Base-by-base conservation (phyloP, 805 yeast genomes). In the Hanseniaspora valbyensis region DNA sequence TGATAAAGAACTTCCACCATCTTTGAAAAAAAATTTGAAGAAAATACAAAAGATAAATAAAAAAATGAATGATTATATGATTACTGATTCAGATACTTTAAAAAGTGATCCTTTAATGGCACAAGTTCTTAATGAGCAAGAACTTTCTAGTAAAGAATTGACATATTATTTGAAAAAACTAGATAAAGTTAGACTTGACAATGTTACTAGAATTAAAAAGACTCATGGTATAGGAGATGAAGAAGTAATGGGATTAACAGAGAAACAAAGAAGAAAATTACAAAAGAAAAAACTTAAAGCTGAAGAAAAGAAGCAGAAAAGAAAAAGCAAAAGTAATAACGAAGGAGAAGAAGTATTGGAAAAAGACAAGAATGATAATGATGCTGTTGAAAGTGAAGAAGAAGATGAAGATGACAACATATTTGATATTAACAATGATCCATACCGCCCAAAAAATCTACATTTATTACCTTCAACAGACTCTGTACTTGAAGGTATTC, bases 1-100 rank as follows among this genome's bases (percentile, higher is more conserved):
- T 10, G 49, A 54, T 5, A 52, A 54, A 2, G 72, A 86, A 0
- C 72, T 80, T 45, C 99, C 99, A 1, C 99, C 99, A 0, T 80
- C 96, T 0, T 88, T 75, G 60, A 69, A 69, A 22, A 75, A 73
- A 52, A 84, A 83, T 59, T 70, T 90, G 39, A 66, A 66, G 28
- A 69, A 69, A 29, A 84, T 77, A 56, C 58, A 65, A 54, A 65
- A 65, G 53, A 53, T 72, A 14, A 67, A 69, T 42, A 66, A 64
- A 32, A 59, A 64, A 44, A 53, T 70, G 28, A 58, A 57, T 28
- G 65, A 61, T 48, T 52, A 55, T 32, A 50, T 53, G 26, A 61
- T 61, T 44, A 64, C 69, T 4, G 62, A 67, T 49, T 71, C 70
- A 43, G 73, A 69, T 21, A 66, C 69, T 4, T 42, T 72, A 38